These are phyloP conservation scores for Urochloa ruziziensis DNA, from an alignment of 176 grass and related monocot genomes.

Conservation along the genomic window DNA sequence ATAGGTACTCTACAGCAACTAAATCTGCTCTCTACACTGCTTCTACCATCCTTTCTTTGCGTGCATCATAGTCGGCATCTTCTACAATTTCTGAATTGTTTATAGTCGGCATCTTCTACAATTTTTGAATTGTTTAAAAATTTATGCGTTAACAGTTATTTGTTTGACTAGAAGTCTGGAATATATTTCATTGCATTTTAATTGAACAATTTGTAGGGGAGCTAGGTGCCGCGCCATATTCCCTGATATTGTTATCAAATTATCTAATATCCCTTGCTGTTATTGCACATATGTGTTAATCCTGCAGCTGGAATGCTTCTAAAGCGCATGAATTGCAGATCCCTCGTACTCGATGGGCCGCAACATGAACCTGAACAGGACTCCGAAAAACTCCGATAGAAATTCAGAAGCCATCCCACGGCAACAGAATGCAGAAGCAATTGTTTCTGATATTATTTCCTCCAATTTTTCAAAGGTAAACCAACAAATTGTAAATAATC, in stretches of 20 bases:
- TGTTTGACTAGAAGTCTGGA: not conserved
- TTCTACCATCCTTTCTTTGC: conserved; percentile 12
- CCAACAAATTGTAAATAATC: not conserved
- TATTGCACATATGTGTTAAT: conserved; percentile 25
- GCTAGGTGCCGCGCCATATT: not conserved
- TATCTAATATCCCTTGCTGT: not conserved
- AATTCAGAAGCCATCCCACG: conserved; percentile 53
- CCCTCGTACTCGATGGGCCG: conserved; percentile 60
- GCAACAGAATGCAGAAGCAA: conserved; percentile 69
- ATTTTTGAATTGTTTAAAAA: conserved; percentile 3
- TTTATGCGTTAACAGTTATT: not conserved
- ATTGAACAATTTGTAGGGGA: not conserved
- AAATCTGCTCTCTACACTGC: conserved; percentile 15
- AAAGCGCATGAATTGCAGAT: conserved; percentile 54
- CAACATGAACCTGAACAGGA: conserved; percentile 24
- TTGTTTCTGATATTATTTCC: conserved; percentile 74
- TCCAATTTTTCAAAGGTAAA: conserved; percentile 66
- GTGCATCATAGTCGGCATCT: conserved; percentile 7
- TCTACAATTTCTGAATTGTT: conserved; percentile 1
- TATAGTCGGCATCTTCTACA: not conserved
- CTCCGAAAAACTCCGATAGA: conserved; percentile 9
- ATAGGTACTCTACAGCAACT: conserved; percentile 57
- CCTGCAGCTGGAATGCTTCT: conserved; percentile 22
- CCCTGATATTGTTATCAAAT: not conserved
- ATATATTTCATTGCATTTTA: not conserved